These are phyloP conservation scores for Houttuynia cordata DNA, from an alignment of 164 flowering plant species.

Conservation along the genomic window DNA sequence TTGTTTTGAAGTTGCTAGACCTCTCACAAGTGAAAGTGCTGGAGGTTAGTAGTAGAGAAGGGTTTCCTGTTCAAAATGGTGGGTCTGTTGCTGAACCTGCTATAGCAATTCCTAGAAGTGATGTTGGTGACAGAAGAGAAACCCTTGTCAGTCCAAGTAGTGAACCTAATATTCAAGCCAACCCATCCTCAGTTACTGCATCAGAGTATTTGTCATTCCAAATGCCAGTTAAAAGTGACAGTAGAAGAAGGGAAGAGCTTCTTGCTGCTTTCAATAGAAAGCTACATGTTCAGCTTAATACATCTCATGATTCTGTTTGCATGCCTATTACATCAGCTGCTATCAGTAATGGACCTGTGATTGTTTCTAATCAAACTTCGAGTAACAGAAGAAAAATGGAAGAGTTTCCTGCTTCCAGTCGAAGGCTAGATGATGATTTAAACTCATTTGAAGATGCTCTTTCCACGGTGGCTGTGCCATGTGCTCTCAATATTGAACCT, in stretches of 20 bases:
- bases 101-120: not conserved
- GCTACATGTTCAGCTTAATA: too few relatives aligned
- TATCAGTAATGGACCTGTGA: too few relatives aligned
- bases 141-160: not conserved
- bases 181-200: not conserved
- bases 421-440: not conserved
- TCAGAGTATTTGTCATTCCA: not conserved
- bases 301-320: too few relatives aligned
- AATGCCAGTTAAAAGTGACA: not conserved
- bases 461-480: not conserved
- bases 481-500: not conserved
- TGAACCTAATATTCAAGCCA: not conserved
- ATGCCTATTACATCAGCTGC: too few relatives aligned
- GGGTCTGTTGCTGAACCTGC: constrained; percentile 1
- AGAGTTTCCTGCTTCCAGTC: not conserved
- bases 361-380: too few relatives aligned
- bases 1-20: not conserved
- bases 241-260: constrained; percentile 6
- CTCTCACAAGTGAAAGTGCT: not conserved
- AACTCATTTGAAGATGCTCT: not conserved
- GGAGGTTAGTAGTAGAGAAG: not conserved
- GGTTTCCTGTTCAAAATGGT: not conserved
- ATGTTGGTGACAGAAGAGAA: not conserved
- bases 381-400: constrained; percentile 2
- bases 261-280: too few relatives aligned